Percentiles rank a stretch among this genome's conserved stretches.
Evolutionary conservation across 2,329 filamentous ascomycete genomes (phyloP).

Genomic region (Colletotrichum sp.): DNA sequence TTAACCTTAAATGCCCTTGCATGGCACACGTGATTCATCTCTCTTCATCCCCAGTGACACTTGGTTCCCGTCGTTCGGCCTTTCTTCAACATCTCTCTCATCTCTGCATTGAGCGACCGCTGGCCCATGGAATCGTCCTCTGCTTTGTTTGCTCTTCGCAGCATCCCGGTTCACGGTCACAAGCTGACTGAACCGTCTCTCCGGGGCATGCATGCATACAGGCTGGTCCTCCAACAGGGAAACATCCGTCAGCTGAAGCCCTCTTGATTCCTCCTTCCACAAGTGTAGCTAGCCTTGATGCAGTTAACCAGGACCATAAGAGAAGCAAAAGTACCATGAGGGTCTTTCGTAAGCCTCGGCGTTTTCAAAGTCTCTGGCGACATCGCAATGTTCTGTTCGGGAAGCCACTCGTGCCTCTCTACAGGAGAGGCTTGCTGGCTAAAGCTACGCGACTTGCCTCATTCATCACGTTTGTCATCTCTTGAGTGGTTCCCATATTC

Average conservation of each 20-base stretch:
- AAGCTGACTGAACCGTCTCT: background rate
- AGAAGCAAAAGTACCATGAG: background rate
- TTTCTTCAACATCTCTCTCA: background rate
- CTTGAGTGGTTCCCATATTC: background rate
- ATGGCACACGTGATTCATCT: background rate
- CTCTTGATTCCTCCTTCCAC: background rate
- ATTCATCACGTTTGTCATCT: background rate
- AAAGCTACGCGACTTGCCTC: background rate
- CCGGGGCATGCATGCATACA: background rate
- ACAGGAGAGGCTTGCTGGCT: background rate
- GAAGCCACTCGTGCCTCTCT: background rate
- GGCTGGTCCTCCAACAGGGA: background rate
- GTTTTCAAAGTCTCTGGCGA: background rate
- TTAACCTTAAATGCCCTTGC: conserved; percentile 10
- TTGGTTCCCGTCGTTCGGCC: background rate
- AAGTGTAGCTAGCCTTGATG: background rate
- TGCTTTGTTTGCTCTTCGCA: fast-evolving
- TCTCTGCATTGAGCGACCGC: background rate
- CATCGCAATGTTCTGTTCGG: background rate
- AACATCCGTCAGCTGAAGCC: background rate
- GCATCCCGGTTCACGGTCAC: background rate
- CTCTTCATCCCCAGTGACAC: background rate
- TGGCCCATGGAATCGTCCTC: background rate
- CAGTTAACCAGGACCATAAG: background rate
- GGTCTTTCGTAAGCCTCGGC: conserved; percentile 3